Evolutionary conservation across 2,329 filamentous ascomycete genomes (phyloP).

Genomic region (Aspergillus jensenii): DNA sequence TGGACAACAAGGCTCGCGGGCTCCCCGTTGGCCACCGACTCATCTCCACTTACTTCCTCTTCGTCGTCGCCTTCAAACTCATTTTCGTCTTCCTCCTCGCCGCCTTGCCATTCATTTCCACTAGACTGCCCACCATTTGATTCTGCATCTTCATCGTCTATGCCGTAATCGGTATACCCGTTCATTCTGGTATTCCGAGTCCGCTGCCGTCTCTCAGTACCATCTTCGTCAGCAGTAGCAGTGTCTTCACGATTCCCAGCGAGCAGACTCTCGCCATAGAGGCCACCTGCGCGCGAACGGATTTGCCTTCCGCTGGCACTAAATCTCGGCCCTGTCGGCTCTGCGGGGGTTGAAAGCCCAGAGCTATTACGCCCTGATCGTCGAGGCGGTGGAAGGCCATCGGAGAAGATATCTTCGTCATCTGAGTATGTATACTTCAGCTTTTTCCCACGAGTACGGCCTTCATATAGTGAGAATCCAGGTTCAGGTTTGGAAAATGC

Average conservation of each 20-base stretch:
- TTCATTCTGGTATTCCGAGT: slow-evolving; percentile 30
- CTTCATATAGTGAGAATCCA: slow-evolving; percentile 92
- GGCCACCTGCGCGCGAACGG: slow-evolving; percentile 52
- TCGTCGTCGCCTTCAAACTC: slow-evolving; percentile 60
- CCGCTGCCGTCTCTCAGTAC: slow-evolving; percentile 41
- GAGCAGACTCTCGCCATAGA: slow-evolving; percentile 57
- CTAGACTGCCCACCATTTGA: slow-evolving; percentile 62
- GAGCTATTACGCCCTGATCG: slow-evolving; percentile 65
- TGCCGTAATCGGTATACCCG: slow-evolving; percentile 55
- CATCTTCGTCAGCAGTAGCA: slow-evolving; percentile 45
- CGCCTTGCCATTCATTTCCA: slow-evolving; percentile 70
- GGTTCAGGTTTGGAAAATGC: slow-evolving; percentile 84
- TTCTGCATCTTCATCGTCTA: slow-evolving; percentile 65
- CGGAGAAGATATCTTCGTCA: slow-evolving; percentile 70
- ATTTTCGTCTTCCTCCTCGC: slow-evolving; percentile 70
- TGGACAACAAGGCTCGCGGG: slow-evolving; percentile 72
- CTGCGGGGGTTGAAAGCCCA: slow-evolving; percentile 69
- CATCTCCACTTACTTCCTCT: slow-evolving; percentile 42
- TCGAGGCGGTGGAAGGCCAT: slow-evolving; percentile 64
- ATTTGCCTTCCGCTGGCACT: slow-evolving; percentile 90
- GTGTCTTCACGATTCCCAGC: slow-evolving; percentile 52
- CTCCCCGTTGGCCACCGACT: slow-evolving; percentile 50
- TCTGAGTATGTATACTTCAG: slow-evolving; percentile 96
- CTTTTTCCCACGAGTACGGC: slow-evolving; percentile 90
- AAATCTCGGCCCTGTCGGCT: slow-evolving; percentile 62